These are phyloP conservation scores for Magnusiomyces tetraspermus DNA, from an alignment of 1,139 yeast genomes.

Conservation along the genomic window DNA sequence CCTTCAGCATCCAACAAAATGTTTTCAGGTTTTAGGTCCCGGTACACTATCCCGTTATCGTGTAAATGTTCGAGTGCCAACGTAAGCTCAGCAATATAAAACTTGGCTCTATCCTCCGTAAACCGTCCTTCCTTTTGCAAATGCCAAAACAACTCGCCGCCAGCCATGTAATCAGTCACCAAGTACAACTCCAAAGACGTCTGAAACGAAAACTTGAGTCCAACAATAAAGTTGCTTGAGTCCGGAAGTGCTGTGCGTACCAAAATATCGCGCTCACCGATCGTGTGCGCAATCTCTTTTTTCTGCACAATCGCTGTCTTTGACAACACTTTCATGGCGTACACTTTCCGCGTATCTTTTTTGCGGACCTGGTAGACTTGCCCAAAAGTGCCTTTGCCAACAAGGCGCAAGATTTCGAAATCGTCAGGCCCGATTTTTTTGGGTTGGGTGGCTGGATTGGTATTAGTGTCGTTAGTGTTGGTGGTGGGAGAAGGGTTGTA, in stretches of 20 bases:
- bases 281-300: constrained; percentile 95
- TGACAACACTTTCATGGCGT: constrained; percentile 94
- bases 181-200: constrained; percentile 84
- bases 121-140: constrained; percentile 92
- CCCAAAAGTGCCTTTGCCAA: constrained; percentile 97
- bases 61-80: constrained; percentile 87
- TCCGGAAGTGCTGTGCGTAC: constrained; percentile 79
- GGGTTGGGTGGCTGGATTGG: too few species aligned
- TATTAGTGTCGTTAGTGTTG: too few species aligned
- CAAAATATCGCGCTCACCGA: constrained; percentile 88
- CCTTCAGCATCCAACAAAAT: constrained; percentile 92
- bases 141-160: constrained; percentile 97
- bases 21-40: constrained; percentile 93
- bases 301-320: constrained; percentile 92
- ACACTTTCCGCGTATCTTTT: constrained; percentile 76
- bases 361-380: constrained; percentile 93
- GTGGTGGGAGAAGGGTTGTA: constrained; percentile 54
- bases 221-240: constrained; percentile 84
- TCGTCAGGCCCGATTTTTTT: constrained; percentile 81
- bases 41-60: constrained; percentile 84
- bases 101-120: constrained; percentile 84
- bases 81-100: constrained; percentile 91
- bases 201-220: constrained; percentile 90
- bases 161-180: constrained; percentile 96
- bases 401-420: constrained; percentile 76